A percentile compares a stretch with the other conserved stretches of the same genome.
Conservation (phyloP, 2,329 filamentous ascomycete genomes). For the Hirsutella thompsonii region DNA sequence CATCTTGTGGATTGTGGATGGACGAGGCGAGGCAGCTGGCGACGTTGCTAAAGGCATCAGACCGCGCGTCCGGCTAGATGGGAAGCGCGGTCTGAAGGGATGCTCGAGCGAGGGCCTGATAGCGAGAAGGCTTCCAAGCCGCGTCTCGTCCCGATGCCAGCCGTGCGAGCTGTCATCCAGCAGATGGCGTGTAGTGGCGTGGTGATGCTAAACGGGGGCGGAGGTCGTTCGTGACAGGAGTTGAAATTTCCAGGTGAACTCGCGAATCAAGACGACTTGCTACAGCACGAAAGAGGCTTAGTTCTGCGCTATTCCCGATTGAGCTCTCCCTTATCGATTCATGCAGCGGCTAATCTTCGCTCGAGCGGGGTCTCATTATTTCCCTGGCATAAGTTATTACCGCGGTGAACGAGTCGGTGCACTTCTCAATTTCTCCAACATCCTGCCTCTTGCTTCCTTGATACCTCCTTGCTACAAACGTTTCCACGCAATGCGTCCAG, state of each 20-base stretch:
- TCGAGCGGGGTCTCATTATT: background rate
- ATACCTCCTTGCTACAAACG: background rate
- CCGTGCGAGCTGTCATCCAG: slow-evolving; percentile 22
- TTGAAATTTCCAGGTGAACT: slow-evolving; percentile 33
- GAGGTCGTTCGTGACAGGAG: slow-evolving; percentile 21
- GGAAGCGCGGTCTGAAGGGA: slow-evolving; percentile 27
- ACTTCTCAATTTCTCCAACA: background rate
- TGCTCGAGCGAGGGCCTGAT: slow-evolving; percentile 14
- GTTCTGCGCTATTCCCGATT: slow-evolving; percentile 18
- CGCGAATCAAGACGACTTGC: slow-evolving; percentile 24
- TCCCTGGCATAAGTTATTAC: too few relatives aligned
- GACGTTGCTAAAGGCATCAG: slow-evolving; percentile 83
- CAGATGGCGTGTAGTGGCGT: slow-evolving; percentile 16
- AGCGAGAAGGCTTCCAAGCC: slow-evolving; percentile 17
- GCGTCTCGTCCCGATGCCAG: slow-evolving; percentile 19
- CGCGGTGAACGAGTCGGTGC: background rate
- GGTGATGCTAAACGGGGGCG: slow-evolving; percentile 15
- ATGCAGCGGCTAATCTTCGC: slow-evolving; percentile 20
- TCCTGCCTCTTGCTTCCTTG: background rate
- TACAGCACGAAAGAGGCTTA: slow-evolving; percentile 22
- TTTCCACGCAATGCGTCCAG: background rate
- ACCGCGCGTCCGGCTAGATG: slow-evolving; percentile 25
- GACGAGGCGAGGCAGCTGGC: slow-evolving; percentile 55
- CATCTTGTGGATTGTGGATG: slow-evolving; percentile 86
- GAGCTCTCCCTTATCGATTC: slow-evolving; percentile 18